Evolutionary conservation across 148 eudicot genomes (phyloP), one percentile per base, ranked within the genome.

Genomic region (Spergularia marina): DNA sequence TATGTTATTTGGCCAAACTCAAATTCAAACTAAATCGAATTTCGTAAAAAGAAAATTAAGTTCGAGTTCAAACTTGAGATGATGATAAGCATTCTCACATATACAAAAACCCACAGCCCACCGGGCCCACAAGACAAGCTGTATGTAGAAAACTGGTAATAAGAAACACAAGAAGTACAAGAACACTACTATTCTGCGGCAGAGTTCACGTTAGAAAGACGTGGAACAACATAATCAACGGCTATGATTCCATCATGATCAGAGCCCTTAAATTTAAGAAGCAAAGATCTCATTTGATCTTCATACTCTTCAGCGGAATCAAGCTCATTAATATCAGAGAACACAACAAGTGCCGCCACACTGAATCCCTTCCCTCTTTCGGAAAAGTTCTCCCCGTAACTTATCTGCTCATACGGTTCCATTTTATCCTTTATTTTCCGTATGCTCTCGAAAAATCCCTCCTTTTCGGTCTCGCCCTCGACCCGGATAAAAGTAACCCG

Each of bases 221-320:
- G 79, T 1, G 86, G 86, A 52, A 84, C 75, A 2, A 84, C 74
- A 72, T 84, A 84, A 72, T 84, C 86, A 51, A 81, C 77, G 65
- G 81, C 40, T 5, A 84, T 55, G 53, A 78, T 14, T 0, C 44
- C 47, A 14, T 62, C 78, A 36, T 30, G 36, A 30, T 74, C 18
- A 36, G 62, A 6, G 12, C 23, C 18, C 53, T 72, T 81, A 51
- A 54, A 7, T 66, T 72, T 77, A n/a, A 72, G 25, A 10, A 78
- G 18, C 52, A 84, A 54, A 62, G 63, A 44, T 20, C 79, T 71
- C 72, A 81, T 57, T 12, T 71, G 51, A 66, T 84, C 84, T 34
- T 84, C 84, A 34, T 75, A 81, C 15, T 84, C 86, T 74, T 84
- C 86, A 12, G 80, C 44, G 5, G 82, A 84, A 72, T 84, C 86